Percentiles rank a stretch among this genome's conserved stretches.
These are phyloP conservation scores for Pseudoneurospora amorphoporcata DNA, from an alignment of 495 filamentous ascomycete species.

Conservation along the genomic window DNA sequence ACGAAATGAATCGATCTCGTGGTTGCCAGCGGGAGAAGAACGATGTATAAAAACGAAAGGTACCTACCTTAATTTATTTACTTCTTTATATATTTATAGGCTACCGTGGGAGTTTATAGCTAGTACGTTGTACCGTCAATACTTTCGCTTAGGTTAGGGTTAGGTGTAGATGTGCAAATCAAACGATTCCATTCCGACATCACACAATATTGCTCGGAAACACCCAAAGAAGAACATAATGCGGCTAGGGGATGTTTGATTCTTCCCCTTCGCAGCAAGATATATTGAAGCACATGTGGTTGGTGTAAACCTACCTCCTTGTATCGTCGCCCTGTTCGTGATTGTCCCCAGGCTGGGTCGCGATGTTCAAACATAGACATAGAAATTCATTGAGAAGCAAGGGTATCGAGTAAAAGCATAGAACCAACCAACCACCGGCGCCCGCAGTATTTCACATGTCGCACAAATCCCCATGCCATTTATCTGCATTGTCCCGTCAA, in stretches of 20 bases:
- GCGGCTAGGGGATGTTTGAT: not conserved
- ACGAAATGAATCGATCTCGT: not conserved
- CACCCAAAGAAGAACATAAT: too few species aligned
- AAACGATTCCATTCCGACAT: not conserved
- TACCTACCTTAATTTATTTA: too few species aligned
- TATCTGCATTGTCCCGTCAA: conserved; percentile 1
- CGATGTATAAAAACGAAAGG: not conserved
- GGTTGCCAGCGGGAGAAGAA: not conserved
- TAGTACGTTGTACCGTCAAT: not conserved
- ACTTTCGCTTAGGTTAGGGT: not conserved
- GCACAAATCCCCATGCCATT: not conserved
- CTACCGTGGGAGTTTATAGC: too few species aligned
- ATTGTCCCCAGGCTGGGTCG: too few species aligned
- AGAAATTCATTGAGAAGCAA: too few species aligned
- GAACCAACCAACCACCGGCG: not conserved
- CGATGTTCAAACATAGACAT: not conserved
- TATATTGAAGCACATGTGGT: accelerated
- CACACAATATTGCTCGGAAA: not conserved
- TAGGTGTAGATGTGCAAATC: not conserved
- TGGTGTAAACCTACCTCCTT: not conserved
- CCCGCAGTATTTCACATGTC: too few species aligned
- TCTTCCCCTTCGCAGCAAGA: not conserved
- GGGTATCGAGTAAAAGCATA: too few species aligned
- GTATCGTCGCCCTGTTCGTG: not conserved
- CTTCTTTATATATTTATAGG: too few species aligned